A percentile compares a stretch with the other conserved stretches of the same genome.
Conservation (phyloP, 1,139 yeast genomes). For the Zygoascus sp. region DNA sequence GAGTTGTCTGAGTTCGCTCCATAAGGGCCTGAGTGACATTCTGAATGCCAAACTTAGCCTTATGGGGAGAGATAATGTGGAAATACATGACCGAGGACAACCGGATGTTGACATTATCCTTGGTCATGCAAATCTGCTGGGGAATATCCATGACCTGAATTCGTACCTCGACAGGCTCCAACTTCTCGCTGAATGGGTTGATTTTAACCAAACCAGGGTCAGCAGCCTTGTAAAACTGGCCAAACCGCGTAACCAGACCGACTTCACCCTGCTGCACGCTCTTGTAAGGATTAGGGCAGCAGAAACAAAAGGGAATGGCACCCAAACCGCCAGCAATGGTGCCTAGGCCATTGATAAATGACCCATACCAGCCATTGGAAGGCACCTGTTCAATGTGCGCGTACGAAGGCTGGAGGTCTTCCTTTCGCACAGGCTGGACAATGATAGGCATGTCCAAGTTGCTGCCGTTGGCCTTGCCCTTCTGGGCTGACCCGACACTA, state of each 20-base stretch:
- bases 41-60: slow-evolving; percentile 57
- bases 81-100: slow-evolving; percentile 66
- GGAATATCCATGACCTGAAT: slow-evolving; percentile 63
- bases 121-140: slow-evolving; percentile 62
- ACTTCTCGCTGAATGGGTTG: slow-evolving; percentile 59
- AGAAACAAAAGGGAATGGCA: slow-evolving; percentile 52
- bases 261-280: slow-evolving; percentile 65
- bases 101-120: slow-evolving; percentile 60
- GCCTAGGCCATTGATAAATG: slow-evolving; percentile 46
- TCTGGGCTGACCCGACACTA: slow-evolving; percentile 1
- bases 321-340: slow-evolving; percentile 51
- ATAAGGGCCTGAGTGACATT: slow-evolving; percentile 56
- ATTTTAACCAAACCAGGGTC: slow-evolving; percentile 69
- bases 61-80: slow-evolving; percentile 65
- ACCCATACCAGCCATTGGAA: slow-evolving; percentile 38
- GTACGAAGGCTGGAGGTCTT: slow-evolving; percentile 38
- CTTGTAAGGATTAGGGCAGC: slow-evolving; percentile 57
- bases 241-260: slow-evolving; percentile 65
- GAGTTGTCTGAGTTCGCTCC: slow-evolving; percentile 71
- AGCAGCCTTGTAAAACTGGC: slow-evolving; percentile 60
- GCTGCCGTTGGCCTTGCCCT: background rate
- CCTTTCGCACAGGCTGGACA: slow-evolving; percentile 32
- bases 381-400: slow-evolving; percentile 38
- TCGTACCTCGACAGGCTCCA: slow-evolving; percentile 52
- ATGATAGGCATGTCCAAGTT: slow-evolving; percentile 21